Percentiles rank a stretch among this genome's conserved stretches.
Conservation (phyloP, 345 rosid species). For the Salix arbutifolia region DNA sequence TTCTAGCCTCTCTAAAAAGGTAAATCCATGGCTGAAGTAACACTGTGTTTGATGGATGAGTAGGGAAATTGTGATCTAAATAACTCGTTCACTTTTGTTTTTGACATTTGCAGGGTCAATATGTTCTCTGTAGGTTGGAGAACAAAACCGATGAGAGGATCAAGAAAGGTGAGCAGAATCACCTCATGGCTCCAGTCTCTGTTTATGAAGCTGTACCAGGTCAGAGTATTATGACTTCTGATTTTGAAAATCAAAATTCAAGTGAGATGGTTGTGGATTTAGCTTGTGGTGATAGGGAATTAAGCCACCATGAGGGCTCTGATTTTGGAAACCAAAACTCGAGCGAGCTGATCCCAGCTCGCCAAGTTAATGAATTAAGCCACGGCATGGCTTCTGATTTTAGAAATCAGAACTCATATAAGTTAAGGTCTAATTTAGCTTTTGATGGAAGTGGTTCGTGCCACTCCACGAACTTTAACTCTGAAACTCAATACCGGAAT, state of each 20-base stretch:
- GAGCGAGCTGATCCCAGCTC: neutral
- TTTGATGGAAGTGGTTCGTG: neutral
- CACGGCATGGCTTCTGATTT: neutral
- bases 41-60: neutral
- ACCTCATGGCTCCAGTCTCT: neutral
- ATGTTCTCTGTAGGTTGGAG: conserved; percentile 31
- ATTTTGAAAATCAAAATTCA: neutral
- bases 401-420: neutral
- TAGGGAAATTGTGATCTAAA: neutral
- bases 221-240: neutral
- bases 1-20: neutral
- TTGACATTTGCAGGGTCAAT: conserved; percentile 14
- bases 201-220: neutral
- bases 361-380: neutral
- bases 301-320: neutral
- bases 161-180: neutral
- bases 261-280: neutral
- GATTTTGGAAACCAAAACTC: conserved; percentile 2
- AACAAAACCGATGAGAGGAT: neutral
- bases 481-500: neutral
- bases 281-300: neutral
- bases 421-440: neutral
- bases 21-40: neutral
- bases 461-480: neutral
- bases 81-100: neutral